Percentiles rank a stretch among this genome's conserved stretches.
These are phyloP conservation scores for Zygotorulaspora mrakii DNA, from an alignment of 1,139 yeast genomes.

Conservation along the genomic window DNA sequence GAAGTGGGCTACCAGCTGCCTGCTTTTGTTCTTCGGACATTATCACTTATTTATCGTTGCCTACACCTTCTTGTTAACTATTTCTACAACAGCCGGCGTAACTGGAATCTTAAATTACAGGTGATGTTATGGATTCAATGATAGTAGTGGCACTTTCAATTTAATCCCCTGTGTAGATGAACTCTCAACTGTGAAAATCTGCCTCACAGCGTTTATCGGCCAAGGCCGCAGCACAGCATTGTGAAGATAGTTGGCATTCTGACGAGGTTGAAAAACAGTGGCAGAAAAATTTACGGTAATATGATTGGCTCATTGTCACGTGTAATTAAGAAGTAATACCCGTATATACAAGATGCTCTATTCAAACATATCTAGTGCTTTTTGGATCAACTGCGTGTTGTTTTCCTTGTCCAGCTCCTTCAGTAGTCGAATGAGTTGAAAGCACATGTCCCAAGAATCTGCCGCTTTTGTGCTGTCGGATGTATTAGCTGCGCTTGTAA, in stretches of 20 bases:
- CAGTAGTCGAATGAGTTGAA: constrained; percentile 46
- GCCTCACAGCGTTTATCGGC: constrained; percentile 2
- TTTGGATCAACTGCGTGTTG: constrained; percentile 25
- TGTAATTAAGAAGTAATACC: no score
- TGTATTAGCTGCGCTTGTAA: constrained; percentile 34
- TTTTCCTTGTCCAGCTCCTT: constrained; percentile 42
- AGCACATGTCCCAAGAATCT: constrained; percentile 47
- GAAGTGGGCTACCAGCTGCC: constrained; percentile 41
- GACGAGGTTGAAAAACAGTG: not conserved
- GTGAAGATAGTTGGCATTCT: not conserved
- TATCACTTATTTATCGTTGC: not conserved
- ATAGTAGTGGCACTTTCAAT: not conserved
- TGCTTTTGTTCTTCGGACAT: constrained; percentile 15
- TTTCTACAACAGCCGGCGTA: no score
- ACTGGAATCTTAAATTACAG: not conserved
- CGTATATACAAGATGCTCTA: no score
- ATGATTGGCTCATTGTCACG: not conserved
- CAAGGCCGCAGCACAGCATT: not conserved
- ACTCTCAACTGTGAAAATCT: not conserved
- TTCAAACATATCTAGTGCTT: constrained; percentile 26
- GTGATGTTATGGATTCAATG: not conserved
- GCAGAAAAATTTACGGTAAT: not conserved
- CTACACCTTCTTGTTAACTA: not conserved
- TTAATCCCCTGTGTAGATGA: constrained; percentile 2
- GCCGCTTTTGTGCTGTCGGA: constrained; percentile 37